Conservation (phyloP, 164 flowering plant species). For the Macadamia integrifolia region DNA sequence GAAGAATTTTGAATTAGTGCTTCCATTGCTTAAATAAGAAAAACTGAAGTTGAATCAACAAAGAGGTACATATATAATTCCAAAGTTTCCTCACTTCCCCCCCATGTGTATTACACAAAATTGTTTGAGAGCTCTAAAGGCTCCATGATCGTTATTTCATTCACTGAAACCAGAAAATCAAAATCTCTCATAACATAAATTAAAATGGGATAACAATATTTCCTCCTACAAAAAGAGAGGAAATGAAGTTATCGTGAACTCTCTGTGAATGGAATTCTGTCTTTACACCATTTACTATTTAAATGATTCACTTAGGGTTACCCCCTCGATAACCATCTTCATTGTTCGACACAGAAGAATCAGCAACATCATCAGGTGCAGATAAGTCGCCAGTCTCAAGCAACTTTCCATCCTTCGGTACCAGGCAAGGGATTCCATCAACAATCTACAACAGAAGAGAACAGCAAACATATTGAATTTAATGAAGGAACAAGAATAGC, state of each 20-base stretch:
- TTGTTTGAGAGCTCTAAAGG: too few species aligned
- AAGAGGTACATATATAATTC: too few species aligned
- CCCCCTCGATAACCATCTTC: conserved; percentile 1
- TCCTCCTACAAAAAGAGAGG: not conserved
- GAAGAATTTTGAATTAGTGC: too few species aligned
- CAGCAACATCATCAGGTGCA: conserved; percentile 9
- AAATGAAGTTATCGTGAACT: not conserved
- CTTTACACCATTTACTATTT: not conserved
- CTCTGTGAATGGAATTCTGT: not conserved
- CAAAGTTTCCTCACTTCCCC: too few species aligned
- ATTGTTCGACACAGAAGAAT: conserved; percentile 17
- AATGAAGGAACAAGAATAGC: not conserved
- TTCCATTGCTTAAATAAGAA: too few species aligned
- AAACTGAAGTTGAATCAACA: too few species aligned
- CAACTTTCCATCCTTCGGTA: conserved; percentile 64
- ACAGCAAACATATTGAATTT: not conserved
- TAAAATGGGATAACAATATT: not conserved
- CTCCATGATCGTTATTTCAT: not conserved
- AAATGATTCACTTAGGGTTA: not conserved
- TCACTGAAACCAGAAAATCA: not conserved
- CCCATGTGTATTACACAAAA: too few species aligned
- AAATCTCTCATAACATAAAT: not conserved
- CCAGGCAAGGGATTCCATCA: conserved; percentile 73
- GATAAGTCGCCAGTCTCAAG: conserved; percentile 32
- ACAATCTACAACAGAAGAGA: conserved; percentile 34